Evolutionary conservation across 768 basidiomycete genomes (phyloP).

Genomic region (Lentinula aciculospora): DNA sequence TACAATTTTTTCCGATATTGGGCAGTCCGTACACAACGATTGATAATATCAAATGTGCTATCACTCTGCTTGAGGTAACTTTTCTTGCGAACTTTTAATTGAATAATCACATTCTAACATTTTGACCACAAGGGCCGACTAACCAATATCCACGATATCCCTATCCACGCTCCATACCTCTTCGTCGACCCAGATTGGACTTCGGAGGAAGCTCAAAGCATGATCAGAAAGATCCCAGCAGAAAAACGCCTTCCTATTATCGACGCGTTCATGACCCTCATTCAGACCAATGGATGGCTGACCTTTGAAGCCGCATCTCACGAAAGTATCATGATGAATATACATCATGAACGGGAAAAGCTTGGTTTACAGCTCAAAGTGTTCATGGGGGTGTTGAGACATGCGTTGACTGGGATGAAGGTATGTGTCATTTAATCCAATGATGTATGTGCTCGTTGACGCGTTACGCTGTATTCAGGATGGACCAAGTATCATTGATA

Average conservation of each 20-base stretch:
- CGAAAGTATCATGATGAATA: slow-evolving; percentile 25
- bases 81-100: not conserved
- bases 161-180: slow-evolving; percentile 65
- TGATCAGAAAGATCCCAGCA: slow-evolving; percentile 38
- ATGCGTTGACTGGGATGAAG: slow-evolving; percentile 81
- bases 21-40: slow-evolving; percentile 42
- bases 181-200: slow-evolving; percentile 65
- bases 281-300: not conserved
- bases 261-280: not conserved
- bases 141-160: slow-evolving; percentile 66
- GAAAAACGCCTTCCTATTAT: slow-evolving; percentile 27
- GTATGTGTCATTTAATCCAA: slow-evolving; percentile 26
- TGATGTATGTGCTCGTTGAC: not conserved
- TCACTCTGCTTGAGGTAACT: slow-evolving; percentile 53
- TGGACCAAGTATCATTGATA: slow-evolving; percentile 41
- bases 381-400: slow-evolving; percentile 70
- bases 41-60: slow-evolving; percentile 59
- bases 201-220: slow-evolving; percentile 46
- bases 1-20: slow-evolving; percentile 1
- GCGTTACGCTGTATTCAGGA: slow-evolving; percentile 26
- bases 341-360: slow-evolving; percentile 40
- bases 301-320: slow-evolving; percentile 20
- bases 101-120: not conserved
- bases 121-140: slow-evolving; percentile 80
- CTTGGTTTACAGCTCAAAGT: slow-evolving; percentile 36